Conservation (phyloP, 2,329 filamentous ascomycete genomes). For the Aspergillus uvarum region DNA sequence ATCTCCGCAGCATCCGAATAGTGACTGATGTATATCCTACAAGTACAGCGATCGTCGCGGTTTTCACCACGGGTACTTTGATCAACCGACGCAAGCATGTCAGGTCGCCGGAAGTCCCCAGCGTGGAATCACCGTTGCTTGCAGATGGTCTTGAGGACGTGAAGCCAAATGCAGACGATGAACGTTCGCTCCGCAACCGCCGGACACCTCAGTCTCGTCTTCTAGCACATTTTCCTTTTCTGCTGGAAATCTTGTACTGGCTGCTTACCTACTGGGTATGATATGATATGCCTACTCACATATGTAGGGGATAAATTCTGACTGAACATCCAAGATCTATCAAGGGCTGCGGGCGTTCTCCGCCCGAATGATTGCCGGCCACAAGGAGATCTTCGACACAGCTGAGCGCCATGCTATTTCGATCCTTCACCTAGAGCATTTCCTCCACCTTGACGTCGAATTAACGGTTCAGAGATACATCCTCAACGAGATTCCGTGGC, state of each 20-base stretch:
- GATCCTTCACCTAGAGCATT: constrained; percentile 42
- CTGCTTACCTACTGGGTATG: constrained; percentile 34
- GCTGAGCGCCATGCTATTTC: constrained; percentile 44
- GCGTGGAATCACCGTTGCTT: constrained; percentile 17
- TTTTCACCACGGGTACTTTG: constrained; percentile 17
- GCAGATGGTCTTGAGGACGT: constrained; percentile 5
- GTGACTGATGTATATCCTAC: neutral
- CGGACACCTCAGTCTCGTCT: constrained; percentile 22
- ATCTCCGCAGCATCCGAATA: neutral
- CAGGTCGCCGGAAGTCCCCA: constrained; percentile 8
- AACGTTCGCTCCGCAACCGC: constrained; percentile 3
- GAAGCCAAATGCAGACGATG: constrained; percentile 1
- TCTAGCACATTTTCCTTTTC: constrained; percentile 30
- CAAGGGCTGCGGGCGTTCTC: constrained; percentile 48
- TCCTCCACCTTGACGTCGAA: constrained; percentile 44
- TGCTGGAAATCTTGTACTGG: constrained; percentile 38
- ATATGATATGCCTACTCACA: neutral
- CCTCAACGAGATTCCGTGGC: constrained; percentile 35
- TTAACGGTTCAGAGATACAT: constrained; percentile 42
- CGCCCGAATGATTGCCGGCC: constrained; percentile 42
- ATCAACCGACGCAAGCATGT: constrained; percentile 14
- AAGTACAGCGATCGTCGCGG: constrained; percentile 13
- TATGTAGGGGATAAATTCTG: neutral
- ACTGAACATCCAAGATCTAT: constrained; percentile 33
- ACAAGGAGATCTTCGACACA: constrained; percentile 39